Evolutionary conservation across 768 basidiomycete species (phyloP).

Genomic region (Tephrocybe sp.): DNA sequence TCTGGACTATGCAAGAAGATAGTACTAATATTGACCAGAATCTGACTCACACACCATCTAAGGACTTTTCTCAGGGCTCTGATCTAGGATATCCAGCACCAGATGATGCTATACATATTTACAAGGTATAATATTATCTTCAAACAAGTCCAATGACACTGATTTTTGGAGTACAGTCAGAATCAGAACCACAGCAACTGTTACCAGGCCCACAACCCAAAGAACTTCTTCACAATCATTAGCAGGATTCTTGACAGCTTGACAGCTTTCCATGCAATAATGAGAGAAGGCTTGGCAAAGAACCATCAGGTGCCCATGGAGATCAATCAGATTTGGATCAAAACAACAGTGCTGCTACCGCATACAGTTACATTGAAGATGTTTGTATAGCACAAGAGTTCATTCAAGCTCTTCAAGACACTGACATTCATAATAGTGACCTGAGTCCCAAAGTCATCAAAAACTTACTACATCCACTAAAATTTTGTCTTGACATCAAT

Average conservation of each 20-base stretch:
- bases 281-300: background rate
- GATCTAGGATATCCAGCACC: too few species aligned
- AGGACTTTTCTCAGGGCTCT: background rate
- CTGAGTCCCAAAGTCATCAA: conserved; percentile 3
- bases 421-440: conserved; percentile 10
- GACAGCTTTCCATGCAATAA: too few species aligned
- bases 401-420: conserved; percentile 5
- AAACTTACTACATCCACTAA: background rate
- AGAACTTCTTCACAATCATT: too few species aligned
- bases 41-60: background rate
- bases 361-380: conserved; percentile 6
- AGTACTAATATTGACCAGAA: background rate
- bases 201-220: too few species aligned
- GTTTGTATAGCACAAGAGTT: conserved; percentile 6
- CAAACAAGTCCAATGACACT: too few species aligned
- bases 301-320: background rate
- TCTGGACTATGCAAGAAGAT: background rate
- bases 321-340: background rate
- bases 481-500: conserved; percentile 4
- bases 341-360: background rate
- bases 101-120: too few species aligned
- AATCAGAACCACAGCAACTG: too few species aligned
- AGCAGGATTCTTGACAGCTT: too few species aligned
- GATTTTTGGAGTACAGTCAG: too few species aligned
- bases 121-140: too few species aligned